Conservation (phyloP, 2,329 filamentous ascomycete species). For the Penicillium sp. region DNA sequence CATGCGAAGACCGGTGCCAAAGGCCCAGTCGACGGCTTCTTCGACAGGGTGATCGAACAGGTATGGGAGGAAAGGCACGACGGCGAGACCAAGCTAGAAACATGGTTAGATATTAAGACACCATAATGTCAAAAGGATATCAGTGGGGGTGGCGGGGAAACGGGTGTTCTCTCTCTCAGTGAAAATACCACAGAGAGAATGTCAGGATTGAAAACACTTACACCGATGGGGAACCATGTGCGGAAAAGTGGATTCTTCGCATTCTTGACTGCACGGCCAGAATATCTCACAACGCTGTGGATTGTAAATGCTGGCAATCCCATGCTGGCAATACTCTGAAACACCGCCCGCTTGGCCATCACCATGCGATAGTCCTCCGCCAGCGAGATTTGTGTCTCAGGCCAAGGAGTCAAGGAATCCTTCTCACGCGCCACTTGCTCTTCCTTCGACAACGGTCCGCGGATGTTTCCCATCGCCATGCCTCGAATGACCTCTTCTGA, state of each 20-base stretch:
- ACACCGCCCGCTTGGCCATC: constrained; percentile 83
- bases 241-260: constrained; percentile 68
- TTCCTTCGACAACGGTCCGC: constrained; percentile 12
- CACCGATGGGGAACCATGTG: constrained; percentile 85
- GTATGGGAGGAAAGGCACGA: constrained; percentile 76
- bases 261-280: constrained; percentile 76
- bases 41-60: constrained; percentile 92
- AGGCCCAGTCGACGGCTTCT: constrained; percentile 80
- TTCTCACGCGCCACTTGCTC: constrained; percentile 3
- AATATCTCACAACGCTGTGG: constrained; percentile 86
- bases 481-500: constrained; percentile 28
- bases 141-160: background rate
- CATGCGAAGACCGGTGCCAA: constrained; percentile 72
- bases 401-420: constrained; percentile 31
- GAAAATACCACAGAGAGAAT: background rate
- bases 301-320: constrained; percentile 90
- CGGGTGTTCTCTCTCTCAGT: background rate
- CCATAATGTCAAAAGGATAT: constrained; percentile 10
- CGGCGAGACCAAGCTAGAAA: constrained; percentile 55
- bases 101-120: too few relatives aligned
- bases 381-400: constrained; percentile 54
- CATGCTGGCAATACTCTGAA: constrained; percentile 90
- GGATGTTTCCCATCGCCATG: constrained; percentile 32
- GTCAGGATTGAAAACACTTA: constrained; percentile 45
- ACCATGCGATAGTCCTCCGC: constrained; percentile 87